A percentile compares a stretch with the other conserved stretches of the same genome.
Evolutionary conservation across 352 stramenopile genomes (phyloP).

Genomic region (Globisporangium takayamanum): DNA sequence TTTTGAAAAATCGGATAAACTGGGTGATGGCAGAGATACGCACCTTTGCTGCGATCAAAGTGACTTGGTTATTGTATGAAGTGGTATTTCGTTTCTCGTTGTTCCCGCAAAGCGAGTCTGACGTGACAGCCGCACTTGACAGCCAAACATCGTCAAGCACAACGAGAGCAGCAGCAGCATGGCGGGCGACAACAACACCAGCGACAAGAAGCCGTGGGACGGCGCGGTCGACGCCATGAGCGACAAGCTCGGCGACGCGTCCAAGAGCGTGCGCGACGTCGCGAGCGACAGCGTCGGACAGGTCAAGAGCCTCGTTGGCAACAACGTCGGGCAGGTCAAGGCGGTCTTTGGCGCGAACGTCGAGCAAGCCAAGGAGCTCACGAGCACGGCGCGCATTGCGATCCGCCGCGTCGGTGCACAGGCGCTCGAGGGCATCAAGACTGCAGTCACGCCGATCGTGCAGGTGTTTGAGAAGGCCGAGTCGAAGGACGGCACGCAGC

Average conservation of each 20-base stretch:
- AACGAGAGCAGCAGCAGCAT: constrained; percentile 1
- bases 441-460: constrained; percentile 37
- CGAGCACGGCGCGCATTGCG: constrained; percentile 42
- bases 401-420: constrained; percentile 31
- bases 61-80: no score
- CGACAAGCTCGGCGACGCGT: constrained; percentile 44
- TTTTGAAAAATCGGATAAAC: no score
- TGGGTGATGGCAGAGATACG: no score
- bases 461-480: constrained; percentile 63
- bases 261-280: constrained; percentile 39
- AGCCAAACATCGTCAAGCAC: background rate
- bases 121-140: background rate
- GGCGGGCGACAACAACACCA: constrained; percentile 14
- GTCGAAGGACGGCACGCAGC: constrained; percentile 48
- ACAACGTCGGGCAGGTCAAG: constrained; percentile 38
- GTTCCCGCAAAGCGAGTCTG: no score
- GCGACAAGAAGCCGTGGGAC: constrained; percentile 64
- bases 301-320: constrained; percentile 31
- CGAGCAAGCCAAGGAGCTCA: constrained; percentile 56
- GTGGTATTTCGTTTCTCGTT: no score
- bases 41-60: no score
- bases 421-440: constrained; percentile 32
- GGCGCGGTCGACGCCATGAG: constrained; percentile 28
- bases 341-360: constrained; percentile 32
- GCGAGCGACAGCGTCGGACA: constrained; percentile 30